Conservation (phyloP, 2,329 filamentous ascomycete species). For the Pseudophaeomoniella oleicola region DNA sequence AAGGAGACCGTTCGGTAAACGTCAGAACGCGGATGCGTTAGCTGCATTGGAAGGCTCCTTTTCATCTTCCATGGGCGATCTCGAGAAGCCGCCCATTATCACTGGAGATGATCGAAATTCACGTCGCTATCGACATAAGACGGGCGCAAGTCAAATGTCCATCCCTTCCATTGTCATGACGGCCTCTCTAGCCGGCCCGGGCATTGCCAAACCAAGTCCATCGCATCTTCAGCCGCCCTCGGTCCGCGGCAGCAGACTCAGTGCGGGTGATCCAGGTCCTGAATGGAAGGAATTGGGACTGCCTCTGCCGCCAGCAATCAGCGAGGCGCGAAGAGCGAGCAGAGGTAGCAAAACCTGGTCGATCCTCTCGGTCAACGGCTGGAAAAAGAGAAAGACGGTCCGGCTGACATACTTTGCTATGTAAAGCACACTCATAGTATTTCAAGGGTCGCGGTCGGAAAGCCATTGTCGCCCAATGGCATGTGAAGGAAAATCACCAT, state of each 20-base stretch:
- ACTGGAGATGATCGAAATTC: no score
- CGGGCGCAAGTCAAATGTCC: background rate
- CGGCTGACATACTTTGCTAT: background rate
- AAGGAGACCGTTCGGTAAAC: background rate
- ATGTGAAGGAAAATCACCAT: no score
- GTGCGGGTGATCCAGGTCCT: background rate
- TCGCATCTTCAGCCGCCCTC: background rate
- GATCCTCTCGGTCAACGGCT: background rate
- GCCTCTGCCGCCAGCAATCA: background rate
- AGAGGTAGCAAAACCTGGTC: background rate
- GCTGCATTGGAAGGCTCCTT: background rate
- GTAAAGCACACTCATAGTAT: no score
- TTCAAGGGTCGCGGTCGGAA: no score
- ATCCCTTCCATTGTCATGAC: background rate
- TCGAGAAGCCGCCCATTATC: background rate
- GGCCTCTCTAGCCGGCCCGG: background rate
- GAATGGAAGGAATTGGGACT: background rate
- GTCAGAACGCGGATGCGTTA: background rate
- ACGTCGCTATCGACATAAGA: no score
- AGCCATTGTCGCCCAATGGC: no score
- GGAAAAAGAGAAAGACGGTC: background rate
- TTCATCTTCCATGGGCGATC: background rate
- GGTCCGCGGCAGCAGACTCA: background rate
- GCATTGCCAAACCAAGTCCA: background rate
- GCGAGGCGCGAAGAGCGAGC: background rate